Evolutionary conservation across 805 yeast genomes (phyloP), one percentile per base, ranked within the genome.

Genomic region (Starmerella bombi): DNA sequence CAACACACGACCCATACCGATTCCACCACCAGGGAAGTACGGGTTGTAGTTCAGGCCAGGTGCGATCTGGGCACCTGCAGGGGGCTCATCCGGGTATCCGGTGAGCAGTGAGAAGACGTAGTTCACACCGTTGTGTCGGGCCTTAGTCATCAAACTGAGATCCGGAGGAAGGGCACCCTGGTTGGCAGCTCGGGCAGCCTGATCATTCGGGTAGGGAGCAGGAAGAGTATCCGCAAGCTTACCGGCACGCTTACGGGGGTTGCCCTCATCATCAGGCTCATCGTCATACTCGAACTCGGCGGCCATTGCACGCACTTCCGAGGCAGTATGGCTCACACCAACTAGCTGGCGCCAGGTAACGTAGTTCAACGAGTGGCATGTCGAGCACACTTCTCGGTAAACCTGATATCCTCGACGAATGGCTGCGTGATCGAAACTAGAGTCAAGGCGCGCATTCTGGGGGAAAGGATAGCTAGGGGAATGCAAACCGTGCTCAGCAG

Each of bases 81-180:
- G 98, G 47, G 94, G 81, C 49, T 91, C 97, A 36, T 91, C 98
- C 58, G 97, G 97, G 72, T 91, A 91, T 61, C 98, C 98, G 48
- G 97, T 91, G 65, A 91, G 78, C 59, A 91, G 69, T 23, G 96
- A 67, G 65, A 91, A 91, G 63, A 91, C 80, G 68, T 91, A 91
- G 65, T 91, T 97, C 61, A 81, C 73, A 54, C 84, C 96, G 62
- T 97, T 96, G 69, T 91, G 97, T 74, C 98, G 82, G 53, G 98
- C 97, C 75, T 88, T 88, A 65, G 88, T 93, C 59, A 91, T 84
- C 64, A 91, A 73, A 30, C 96, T 85, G 61, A 91, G 76, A 70
- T 91, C 98, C 46, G 98, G 98, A 50, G 98, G 98, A 53, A 81
- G 73, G 49, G 98, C 96, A 67, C 98, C 98, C 71, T 84, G 95